Evolutionary conservation across 768 basidiomycete genomes (phyloP), one percentile per base, ranked within the genome.

Genomic region (Mycena venus): DNA sequence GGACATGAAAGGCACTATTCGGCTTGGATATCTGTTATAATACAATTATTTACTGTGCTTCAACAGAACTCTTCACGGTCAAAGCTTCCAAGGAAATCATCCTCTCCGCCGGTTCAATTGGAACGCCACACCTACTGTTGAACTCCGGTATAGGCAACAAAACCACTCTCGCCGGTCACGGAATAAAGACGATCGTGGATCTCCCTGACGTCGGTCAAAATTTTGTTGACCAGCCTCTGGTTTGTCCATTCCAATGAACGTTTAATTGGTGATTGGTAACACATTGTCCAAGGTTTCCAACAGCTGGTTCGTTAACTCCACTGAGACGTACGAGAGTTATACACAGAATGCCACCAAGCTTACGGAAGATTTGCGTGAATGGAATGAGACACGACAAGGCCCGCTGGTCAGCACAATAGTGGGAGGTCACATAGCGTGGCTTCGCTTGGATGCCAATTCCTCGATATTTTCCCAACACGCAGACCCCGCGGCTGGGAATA

Each of bases 21-120:
- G n/a, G n/a, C 9, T 11, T 60, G 34, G 19, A 38, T 38, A 15
- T 56, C 14, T 11, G 23, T 14, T 19, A 2, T 42, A 36, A 29
- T 3, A 6, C n/a, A 10, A n/a, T 31, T 27, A 29, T 10, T 0
- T n/a, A 60, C 8, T 40, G 56, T n/a, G 47, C 38, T 23, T 73
- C 60, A 47, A 40, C 67, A 63, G 40, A 77, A 34, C 68, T 59
- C 21, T 75, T 68, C 53, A 19, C 53, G 17, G 71, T 80, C 21
- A 68, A 58, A 2, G 84, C 84, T 1, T 47, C 34, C 3, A 83
- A 81, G 49, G 84, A 85, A 49, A 68, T 85, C 55, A 80, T 85
- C 21, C 68, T 85, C 14, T 83, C 83, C 10, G 82, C 81, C 2
- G 84, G 84, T 6, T 71, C 82, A 7, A 73, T 84, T 59, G 82